These are phyloP conservation scores for Arctium lappa DNA, from an alignment of 129 eudicot species.

Conservation along the genomic window DNA sequence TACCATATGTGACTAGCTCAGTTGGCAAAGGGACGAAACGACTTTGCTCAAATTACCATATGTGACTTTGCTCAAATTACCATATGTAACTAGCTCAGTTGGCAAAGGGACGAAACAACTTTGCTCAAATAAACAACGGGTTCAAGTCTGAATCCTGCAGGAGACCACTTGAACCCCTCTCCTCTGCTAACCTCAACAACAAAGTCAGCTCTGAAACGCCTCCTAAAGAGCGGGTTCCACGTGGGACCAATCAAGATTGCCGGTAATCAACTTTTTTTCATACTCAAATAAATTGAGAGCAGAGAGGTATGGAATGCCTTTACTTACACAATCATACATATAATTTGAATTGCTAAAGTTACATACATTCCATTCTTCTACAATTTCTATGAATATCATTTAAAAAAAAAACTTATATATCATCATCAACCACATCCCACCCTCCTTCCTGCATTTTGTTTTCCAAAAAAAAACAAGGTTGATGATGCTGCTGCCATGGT, in stretches of 20 bases:
- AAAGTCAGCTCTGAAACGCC: not conserved
- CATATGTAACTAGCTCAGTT: no score
- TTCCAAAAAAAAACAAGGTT: not conserved
- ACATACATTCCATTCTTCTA: conserved; percentile 24
- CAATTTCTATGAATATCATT: conserved; percentile 16
- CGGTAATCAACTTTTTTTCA: not conserved
- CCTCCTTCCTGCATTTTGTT: conserved; percentile 27
- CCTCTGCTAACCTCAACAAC: not conserved
- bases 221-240: not conserved
- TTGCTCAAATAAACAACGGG: no score
- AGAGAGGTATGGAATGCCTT: conserved; percentile 27
- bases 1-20: no score
- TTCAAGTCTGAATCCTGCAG: no score
- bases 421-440: conserved; percentile 10
- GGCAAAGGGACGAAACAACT: no score
- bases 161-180: not conserved
- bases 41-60: no score
- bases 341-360: conserved; percentile 32
- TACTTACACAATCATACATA: conserved; percentile 32
- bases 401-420: conserved; percentile 5
- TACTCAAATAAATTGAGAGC: conserved; percentile 2
- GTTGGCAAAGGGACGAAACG: no score
- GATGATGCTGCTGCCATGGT: not conserved
- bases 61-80: no score
- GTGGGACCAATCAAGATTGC: not conserved